Base-by-base conservation (phyloP, 306 rosid species). In the Dicorynia guianensis region DNA sequence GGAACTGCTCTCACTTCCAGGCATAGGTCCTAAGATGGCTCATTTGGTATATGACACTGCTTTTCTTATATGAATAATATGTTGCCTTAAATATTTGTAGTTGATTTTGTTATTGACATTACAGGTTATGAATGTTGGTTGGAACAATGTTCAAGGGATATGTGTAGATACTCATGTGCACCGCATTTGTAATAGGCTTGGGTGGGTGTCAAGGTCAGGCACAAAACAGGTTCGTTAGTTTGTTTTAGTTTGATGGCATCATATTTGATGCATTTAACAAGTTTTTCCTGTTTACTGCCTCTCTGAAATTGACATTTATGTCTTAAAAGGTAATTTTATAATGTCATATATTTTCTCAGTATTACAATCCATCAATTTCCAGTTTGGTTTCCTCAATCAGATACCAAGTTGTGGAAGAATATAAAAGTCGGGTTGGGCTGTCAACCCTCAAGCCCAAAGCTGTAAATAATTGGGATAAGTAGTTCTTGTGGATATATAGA, bases 21-120 rank as follows among this genome's bases (percentile, higher is more conserved):
- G 98, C 58, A 93, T 94, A 64, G 98, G 98, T 64, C 98, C 98
- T 62, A 94, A 94, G 88, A 94, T 94, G 84, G 98, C 97, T 78
- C 96, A 94, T 87, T 81, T 94, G 95, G 97, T 94, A 83, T 68
- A 61, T 56, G 44, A 71, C 36, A 57, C 59, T 42, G 67, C 66
- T 25, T 72, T 58, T 5, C 25, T 68, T 30, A 17, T 73, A 70
- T 58, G 77, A 80, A 70, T 60, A 69, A 17, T 43, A 3, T 67
- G 61, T 64, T 71, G 46, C 76, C 59, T 63, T 52, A 62, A 69
- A 70, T 69, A 76, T 75, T 47, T 49, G 13, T 64, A 79, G 36
- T 42, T 56, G 69, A 40, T 59, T 67, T 76, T 63, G 33, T 76
- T 18, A 43, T 20, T 81, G 83, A 50, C 59, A 60, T 15, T 61